phyloP scores from a whole-genome alignment of 768 basidiomycete species.

The Suillus americanus region DNA sequence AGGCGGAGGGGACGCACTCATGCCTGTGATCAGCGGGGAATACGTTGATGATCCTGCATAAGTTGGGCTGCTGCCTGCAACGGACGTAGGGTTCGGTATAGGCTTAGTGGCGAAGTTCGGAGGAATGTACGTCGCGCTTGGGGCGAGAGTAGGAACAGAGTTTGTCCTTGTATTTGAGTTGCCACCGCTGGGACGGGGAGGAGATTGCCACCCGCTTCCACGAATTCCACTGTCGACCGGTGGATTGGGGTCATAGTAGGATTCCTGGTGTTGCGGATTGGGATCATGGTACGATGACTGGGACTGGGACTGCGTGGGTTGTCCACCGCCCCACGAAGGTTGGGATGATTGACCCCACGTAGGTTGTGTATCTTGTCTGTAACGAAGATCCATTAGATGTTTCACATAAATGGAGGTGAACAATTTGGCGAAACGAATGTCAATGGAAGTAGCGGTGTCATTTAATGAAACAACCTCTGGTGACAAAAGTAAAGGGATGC shows the following conservation, averaged over 20 bases:
- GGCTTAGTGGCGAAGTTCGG: conserved; percentile 5
- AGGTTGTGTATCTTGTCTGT: conserved; percentile 3
- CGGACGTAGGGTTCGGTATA: conserved; percentile 7
- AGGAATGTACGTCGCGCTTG: not conserved
- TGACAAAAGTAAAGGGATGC: not conserved
- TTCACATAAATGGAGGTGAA: not conserved
- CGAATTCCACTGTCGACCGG: conserved; percentile 10
- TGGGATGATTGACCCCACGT: conserved; percentile 10
- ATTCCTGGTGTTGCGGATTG: conserved; percentile 25
- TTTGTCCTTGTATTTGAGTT: not conserved
- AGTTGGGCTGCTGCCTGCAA: conserved; percentile 8
- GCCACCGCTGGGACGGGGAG: not conserved
- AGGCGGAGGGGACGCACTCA: conserved; percentile 1
- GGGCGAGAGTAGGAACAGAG: not conserved
- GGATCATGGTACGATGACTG: conserved; percentile 37
- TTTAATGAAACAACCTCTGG: not conserved
- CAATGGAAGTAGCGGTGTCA: not conserved
- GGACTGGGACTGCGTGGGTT: conserved; percentile 10
- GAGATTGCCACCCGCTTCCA: not conserved
- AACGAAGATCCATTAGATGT: not conserved
- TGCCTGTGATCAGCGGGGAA: conserved; percentile 2
- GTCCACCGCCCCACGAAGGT: conserved; percentile 12
- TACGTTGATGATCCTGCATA: not conserved
- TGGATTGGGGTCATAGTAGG: conserved; percentile 38
- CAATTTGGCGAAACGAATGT: not conserved